phyloP scores from a whole-genome alignment of 129 eudicot species.

The Tanacetum coccineum region DNA sequence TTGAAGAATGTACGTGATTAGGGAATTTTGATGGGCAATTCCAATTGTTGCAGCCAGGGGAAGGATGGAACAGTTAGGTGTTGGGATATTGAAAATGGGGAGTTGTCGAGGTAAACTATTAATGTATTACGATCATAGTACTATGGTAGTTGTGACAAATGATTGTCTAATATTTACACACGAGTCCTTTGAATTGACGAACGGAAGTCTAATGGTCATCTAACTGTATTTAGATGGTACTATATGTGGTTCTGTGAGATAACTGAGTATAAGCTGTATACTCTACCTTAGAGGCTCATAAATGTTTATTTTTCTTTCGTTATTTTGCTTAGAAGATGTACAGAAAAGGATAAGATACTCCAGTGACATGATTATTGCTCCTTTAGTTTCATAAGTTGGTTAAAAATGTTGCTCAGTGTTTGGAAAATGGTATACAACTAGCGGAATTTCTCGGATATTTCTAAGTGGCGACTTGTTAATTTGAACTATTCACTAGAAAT shows the following conservation, averaged over 20 bases:
- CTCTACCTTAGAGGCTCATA: no score
- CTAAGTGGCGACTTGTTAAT: not conserved
- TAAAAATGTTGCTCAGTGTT: constrained; percentile 1
- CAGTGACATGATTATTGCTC: no score
- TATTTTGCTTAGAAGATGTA: no score
- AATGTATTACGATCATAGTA: constrained; percentile 13
- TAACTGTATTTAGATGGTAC: no score
- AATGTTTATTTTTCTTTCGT: no score
- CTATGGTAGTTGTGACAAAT: not conserved
- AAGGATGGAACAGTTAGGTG: constrained; percentile 81
- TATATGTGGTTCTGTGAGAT: no score
- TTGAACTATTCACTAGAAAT: not conserved
- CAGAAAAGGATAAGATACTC: no score
- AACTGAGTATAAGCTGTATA: no score
- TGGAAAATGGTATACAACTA: constrained; percentile 8
- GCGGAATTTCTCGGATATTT: not conserved
- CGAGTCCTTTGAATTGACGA: no score
- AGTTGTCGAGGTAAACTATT: constrained; percentile 63
- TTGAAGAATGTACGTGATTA: not conserved
- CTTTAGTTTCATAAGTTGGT: not conserved
- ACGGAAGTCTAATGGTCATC: no score
- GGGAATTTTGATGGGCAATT: constrained; percentile 2
- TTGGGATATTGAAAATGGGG: constrained; percentile 81
- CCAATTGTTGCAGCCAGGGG: constrained; percentile 57
- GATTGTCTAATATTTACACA: not conserved